A percentile compares a stretch with the other conserved stretches of the same genome.
phyloP scores from a whole-genome alignment of 176 grass and related monocot genomes.

The Triticum urartu region DNA sequence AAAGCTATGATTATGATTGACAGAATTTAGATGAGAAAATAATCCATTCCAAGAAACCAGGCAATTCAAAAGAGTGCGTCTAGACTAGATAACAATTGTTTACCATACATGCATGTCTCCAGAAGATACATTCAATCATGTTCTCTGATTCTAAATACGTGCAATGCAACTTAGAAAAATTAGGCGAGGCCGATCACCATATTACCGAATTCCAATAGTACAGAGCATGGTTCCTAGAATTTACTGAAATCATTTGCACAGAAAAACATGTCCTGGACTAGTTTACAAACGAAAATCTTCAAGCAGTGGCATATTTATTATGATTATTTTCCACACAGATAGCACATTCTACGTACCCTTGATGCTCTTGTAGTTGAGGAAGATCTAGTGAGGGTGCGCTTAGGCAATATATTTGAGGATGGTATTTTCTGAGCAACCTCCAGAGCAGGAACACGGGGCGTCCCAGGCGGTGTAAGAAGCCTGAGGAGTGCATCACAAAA shows the following conservation, averaged over 20 bases:
- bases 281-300: neutral
- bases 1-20: neutral
- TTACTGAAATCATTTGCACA: neutral
- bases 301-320: neutral
- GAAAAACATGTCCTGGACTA: neutral
- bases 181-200: neutral
- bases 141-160: neutral
- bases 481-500: conserved; percentile 33
- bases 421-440: conserved; percentile 60
- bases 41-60: neutral
- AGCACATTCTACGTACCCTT: conserved; percentile 49
- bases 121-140: neutral
- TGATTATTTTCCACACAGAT: neutral
- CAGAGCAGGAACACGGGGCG: conserved; percentile 61
- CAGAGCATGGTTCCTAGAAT: neutral
- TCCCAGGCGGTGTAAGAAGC: conserved; percentile 94
- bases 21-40: neutral
- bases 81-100: neutral
- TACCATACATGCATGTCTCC: neutral
- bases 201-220: neutral
- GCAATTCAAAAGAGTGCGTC: neutral
- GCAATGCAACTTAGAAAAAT: conserved; percentile 9
- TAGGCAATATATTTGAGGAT: conserved; percentile 55
- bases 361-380: conserved; percentile 79
- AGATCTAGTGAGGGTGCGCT: conserved; percentile 59